Evolutionary conservation across 75 land plant species (phyloP).

Genomic region (Azolla pinnata): DNA sequence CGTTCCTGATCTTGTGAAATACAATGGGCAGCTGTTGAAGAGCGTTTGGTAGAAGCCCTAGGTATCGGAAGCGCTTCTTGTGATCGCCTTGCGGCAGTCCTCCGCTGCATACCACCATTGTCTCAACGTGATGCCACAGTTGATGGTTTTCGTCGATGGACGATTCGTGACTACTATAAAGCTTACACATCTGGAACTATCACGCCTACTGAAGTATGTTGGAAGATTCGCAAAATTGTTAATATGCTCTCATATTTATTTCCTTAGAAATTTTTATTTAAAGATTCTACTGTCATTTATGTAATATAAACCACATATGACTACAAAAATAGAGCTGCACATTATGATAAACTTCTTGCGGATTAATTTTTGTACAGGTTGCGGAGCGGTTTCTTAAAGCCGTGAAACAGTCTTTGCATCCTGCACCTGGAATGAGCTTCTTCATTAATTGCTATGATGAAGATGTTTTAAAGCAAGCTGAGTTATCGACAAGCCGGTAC

Average conservation of each 20-base stretch:
- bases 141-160: conserved; percentile 51
- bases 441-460: conserved; percentile 48
- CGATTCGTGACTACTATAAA: conserved; percentile 47
- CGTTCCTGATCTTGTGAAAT: not conserved
- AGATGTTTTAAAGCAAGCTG: conserved; percentile 55
- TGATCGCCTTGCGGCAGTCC: conserved; percentile 34
- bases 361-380: conserved; percentile 3
- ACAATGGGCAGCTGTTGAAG: conserved; percentile 25
- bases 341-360: not conserved
- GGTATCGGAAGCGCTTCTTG: conserved; percentile 29
- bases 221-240: not conserved
- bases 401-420: conserved; percentile 17
- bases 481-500: conserved; percentile 52
- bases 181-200: conserved; percentile 42
- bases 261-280: not conserved
- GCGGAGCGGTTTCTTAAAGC: conserved; percentile 33
- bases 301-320: not conserved
- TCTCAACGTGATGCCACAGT: not conserved
- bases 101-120: conserved; percentile 27
- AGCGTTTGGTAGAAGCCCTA: conserved; percentile 24
- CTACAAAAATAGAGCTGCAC: not conserved
- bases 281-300: no score
- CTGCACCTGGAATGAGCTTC: conserved; percentile 42
- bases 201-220: conserved; percentile 48
- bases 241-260: not conserved